phyloP scores from a whole-genome alignment of 805 yeast genomes.

The Allodekkera sacchari region DNA sequence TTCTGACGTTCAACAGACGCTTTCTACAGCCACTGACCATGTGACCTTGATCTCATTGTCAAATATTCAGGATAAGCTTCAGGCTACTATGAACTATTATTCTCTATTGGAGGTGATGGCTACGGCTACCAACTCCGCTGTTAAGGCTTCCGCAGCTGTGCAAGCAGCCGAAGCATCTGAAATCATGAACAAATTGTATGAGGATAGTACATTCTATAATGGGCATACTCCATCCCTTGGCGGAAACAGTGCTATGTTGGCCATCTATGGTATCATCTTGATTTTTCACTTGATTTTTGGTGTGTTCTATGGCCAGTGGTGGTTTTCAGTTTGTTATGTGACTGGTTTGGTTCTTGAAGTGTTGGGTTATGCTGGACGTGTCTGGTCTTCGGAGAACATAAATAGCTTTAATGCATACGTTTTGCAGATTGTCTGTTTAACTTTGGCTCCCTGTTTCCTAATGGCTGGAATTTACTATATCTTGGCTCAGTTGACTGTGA shows the following conservation, averaged over 20 bases:
- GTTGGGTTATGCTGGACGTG: slow-evolving; percentile 60
- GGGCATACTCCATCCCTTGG: slow-evolving; percentile 43
- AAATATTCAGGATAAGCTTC: slow-evolving; percentile 9
- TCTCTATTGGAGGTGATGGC: slow-evolving; percentile 15
- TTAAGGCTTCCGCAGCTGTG: slow-evolving; percentile 8
- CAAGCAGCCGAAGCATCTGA: slow-evolving; percentile 18
- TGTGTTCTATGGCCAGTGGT: slow-evolving; percentile 44
- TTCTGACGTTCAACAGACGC: slow-evolving; percentile 2
- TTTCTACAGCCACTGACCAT: slow-evolving; percentile 4
- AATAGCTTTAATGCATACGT: slow-evolving; percentile 35
- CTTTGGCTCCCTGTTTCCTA: slow-evolving; percentile 74
- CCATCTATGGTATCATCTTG: slow-evolving; percentile 43
- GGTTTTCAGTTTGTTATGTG: slow-evolving; percentile 54
- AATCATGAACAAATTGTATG: slow-evolving; percentile 10
- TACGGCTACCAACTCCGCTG: slow-evolving; percentile 16
- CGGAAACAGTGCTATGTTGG: slow-evolving; percentile 52
- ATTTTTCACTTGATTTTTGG: slow-evolving; percentile 34
- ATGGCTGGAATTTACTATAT: slow-evolving; percentile 79
- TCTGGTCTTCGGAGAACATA: slow-evolving; percentile 32
- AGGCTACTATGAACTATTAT: slow-evolving; percentile 18
- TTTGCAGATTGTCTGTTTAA: slow-evolving; percentile 59
- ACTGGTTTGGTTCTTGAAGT: slow-evolving; percentile 53
- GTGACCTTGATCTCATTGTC: slow-evolving; percentile 3
- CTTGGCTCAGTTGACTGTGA: slow-evolving; percentile 56
- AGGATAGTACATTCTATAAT: slow-evolving; percentile 19